Base-by-base conservation (phyloP, 225 moss, liverwort and hornwort genomes). In the Pseudisothecium myosuroides region DNA sequence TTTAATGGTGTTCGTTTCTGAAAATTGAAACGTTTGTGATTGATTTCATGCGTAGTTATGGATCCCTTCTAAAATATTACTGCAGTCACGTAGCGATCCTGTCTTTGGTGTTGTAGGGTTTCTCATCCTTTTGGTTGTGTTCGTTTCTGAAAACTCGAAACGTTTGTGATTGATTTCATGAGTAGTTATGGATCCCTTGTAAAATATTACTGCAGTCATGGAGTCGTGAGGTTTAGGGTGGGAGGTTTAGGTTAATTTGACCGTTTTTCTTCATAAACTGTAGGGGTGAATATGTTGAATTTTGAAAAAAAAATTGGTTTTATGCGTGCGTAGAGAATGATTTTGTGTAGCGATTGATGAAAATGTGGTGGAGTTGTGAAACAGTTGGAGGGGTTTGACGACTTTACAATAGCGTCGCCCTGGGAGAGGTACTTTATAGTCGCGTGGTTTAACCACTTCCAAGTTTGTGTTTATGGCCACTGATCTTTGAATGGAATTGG, bases 341-440 rank as follows among this genome's bases (percentile, higher is more conserved):
- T 80, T 76, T 45, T 59, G 77, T 65, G 73, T 82, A 65, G 43
- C 63, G 69, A 56, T n/a, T 88, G 84, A 77, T 93, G 80, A 62
- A 64, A 89, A 89, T 86, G 88, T 89, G 89, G 75, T 87, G 88
- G 83, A 45, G 11, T 74, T 83, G 79, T 80, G 86, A 49, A 65
- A 81, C 93, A 98, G 97, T 90, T 98, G 93, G 96, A 96, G 84
- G 98, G 98, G 58, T 97, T 98, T 86, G 97, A 97, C 88, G 98
- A 98, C 92, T 98, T 97, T 82, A 98, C 98, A 8, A 95, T 98
- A 85, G 98, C 98, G 47, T 98, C 98, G 16, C 93, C 97, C 26
- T 98, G 98, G 98, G 98, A 98, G 91, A 98, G 96, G 98, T 97
- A 83, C 61, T 66, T 83, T 54, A n/a, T 4, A 50, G 49, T 37